Evolutionary conservation across 1,139 yeast genomes (phyloP), one percentile per base, ranked within the genome.

Genomic region (Nakaseomyces sp.): DNA sequence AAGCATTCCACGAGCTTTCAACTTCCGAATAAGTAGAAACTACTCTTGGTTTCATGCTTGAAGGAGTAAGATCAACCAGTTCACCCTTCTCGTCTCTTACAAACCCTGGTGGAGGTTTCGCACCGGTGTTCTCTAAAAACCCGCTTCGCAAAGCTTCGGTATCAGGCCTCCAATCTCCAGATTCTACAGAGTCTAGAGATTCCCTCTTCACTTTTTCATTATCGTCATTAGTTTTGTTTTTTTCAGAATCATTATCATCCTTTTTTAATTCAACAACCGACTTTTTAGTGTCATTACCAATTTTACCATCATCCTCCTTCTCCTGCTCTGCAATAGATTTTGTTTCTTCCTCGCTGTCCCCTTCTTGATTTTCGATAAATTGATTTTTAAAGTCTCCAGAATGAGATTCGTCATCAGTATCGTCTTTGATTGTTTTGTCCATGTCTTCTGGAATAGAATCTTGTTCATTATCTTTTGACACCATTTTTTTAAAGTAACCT

Each of bases 1-100:
- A 63, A 5, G 64, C 65, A 41, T 61, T 57, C 65, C 65, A 63
- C 4, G 58, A 49, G 41, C 65, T 61, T 26, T 58, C 66, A 7
- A 52, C 51, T 39, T 60, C 65, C 3, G 63, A 54, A 38, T 60
- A 57, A 6, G 59, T 50, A 0, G 63, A 56, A 0, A 52, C 57
- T 3, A 49, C 54, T 20, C 64, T 49, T 16, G 51, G 41, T 43
- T 56, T 56, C 56, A 57, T 56, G 37, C 58, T 54, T 2, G 60
- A 46, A 5, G 62, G 61, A 2, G 60, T 55, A 32, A 54, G 45
- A 40, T 56, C 58, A 9, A 59, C 53, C 19, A 54, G 47, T 24
- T 59, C 50, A 10, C 64, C 64, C 37, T 51, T 51, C 26, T 57
- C 61, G 44, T 59, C 62, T 24, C 51, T 43, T 3, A 58, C 60